Evolutionary conservation across 768 basidiomycete genomes (phyloP).

Genomic region (Sporobolomyces phaffii): DNA sequence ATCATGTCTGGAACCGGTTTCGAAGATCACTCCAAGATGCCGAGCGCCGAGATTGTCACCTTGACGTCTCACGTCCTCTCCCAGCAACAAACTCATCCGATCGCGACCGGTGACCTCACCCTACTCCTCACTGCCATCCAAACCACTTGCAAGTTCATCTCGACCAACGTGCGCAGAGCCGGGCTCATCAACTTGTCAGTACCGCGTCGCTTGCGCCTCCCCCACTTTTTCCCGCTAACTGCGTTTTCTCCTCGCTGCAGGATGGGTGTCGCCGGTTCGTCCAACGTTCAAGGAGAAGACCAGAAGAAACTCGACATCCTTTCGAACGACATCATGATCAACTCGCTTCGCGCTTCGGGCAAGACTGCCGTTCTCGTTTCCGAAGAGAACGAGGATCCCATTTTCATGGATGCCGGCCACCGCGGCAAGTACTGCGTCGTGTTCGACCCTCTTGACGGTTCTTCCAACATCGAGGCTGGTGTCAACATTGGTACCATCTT

Average conservation of each 20-base stretch:
- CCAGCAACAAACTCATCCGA: constrained; percentile 49
- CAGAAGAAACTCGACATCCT: constrained; percentile 78
- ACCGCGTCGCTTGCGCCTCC: background rate
- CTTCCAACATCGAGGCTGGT: constrained; percentile 94
- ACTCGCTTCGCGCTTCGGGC: constrained; percentile 80
- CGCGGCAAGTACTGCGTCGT: constrained; percentile 93
- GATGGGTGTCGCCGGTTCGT: constrained; percentile 93
- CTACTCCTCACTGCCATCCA: constrained; percentile 92
- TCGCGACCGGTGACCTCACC: constrained; percentile 89
- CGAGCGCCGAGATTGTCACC: constrained; percentile 35
- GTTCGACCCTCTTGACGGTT: constrained; percentile 91
- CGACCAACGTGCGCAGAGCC: constrained; percentile 94
- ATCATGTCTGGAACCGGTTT: constrained; percentile 20
- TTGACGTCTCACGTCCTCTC: constrained; percentile 39
- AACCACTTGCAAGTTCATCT: constrained; percentile 64
- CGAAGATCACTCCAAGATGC: constrained; percentile 17
- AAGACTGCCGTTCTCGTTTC: constrained; percentile 95
- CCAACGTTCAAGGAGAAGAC: constrained; percentile 95
- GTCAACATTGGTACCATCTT: constrained; percentile 98
- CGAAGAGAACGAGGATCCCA: constrained; percentile 70
- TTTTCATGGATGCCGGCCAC: constrained; percentile 70
- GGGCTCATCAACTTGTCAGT: constrained; percentile 91
- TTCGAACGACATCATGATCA: constrained; percentile 99
- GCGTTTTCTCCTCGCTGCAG: constrained; percentile 49
- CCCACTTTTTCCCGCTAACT: background rate